phyloP scores from a whole-genome alignment of 192 early-diverging fungal genomes.

The Coemansia sp. region DNA sequence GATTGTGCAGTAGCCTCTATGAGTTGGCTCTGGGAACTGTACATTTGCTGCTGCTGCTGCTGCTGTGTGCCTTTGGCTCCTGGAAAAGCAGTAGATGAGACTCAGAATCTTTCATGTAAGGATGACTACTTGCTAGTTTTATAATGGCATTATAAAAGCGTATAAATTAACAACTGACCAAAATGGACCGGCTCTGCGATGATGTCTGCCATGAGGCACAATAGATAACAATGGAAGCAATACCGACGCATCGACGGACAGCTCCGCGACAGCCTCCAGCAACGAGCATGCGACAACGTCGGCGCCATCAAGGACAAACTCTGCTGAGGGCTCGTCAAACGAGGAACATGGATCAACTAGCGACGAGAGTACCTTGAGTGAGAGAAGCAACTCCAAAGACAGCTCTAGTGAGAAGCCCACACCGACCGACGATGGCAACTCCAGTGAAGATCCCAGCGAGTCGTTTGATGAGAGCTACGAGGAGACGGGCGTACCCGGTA shows the following conservation, averaged over 20 bases:
- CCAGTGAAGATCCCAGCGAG: not conserved
- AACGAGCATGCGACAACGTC: not conserved
- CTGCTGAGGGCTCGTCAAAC: not conserved
- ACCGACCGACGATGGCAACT: conserved; percentile 1
- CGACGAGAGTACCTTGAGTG: not conserved
- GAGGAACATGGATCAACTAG: not conserved
- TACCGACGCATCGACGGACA: not conserved
- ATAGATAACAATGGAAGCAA: not conserved
- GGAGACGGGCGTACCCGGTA: conserved; percentile 34
- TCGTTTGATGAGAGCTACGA: conserved; percentile 47
- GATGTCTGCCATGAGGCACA: not conserved
- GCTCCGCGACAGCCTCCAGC: not conserved
- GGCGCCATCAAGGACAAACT: not conserved
- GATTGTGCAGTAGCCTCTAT: not conserved
- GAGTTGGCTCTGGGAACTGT: no score
- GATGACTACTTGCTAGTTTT: not conserved
- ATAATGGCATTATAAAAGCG: not conserved
- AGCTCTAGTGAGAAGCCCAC: conserved; percentile 16
- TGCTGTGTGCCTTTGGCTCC: no score
- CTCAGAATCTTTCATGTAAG: no score
- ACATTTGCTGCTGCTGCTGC: no score
- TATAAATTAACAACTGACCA: not conserved
- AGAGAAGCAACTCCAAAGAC: not conserved
- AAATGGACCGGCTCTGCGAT: not conserved
- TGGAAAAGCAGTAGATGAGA: no score